Evolutionary conservation across 164 flowering plant genomes (phyloP), one percentile per base, ranked within the genome.

Genomic region (Liquidambar formosana): DNA sequence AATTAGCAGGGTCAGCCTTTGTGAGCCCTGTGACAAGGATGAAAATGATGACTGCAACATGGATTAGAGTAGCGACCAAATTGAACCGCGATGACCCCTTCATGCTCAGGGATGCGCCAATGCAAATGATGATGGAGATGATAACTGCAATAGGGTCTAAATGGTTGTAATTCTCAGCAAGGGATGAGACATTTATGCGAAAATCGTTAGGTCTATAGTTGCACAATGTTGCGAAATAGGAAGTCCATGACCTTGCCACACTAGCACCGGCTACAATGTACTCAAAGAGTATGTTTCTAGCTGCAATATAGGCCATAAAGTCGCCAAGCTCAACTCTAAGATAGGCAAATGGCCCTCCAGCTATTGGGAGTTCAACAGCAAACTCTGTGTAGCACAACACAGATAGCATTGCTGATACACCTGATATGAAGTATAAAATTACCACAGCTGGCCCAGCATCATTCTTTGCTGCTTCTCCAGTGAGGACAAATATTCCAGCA

Each of bases 341-440:
- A 41, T 84, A 81, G 0, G 85, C 72, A 44, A 79, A 84, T 3
- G 85, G 77, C 3, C 85, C 84, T 19, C 85, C 87, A 6, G 85
- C 87, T 1, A 75, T 80, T 0, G 85, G 85, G 9, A 84, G 60
- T 57, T 84, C 88, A 14, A 84, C 79, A 0, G 85, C 65, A n/a
- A 84, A 84, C 45, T 84, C 88, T 12, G 82, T 80, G 79, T 84
- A 84, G 62, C 85, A 84, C n/a, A 81, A 54, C n/a, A 80, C 87
- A 2, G 85, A 76, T 0, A 84, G 80, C 74, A 84, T 13, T 0
- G 88, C 85, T 8, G 83, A 60, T 22, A 78, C 9, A 38, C 85
- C 85, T 1, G 88, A 78, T 0, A 75, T 68, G 25, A 72, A 23
- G 48, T 82, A 84, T 10, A 84, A 82, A 11, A 84, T 25, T 4